Base-by-base conservation (phyloP, 108 stramenopile genomes). In the Cyclotella kingstonii region DNA sequence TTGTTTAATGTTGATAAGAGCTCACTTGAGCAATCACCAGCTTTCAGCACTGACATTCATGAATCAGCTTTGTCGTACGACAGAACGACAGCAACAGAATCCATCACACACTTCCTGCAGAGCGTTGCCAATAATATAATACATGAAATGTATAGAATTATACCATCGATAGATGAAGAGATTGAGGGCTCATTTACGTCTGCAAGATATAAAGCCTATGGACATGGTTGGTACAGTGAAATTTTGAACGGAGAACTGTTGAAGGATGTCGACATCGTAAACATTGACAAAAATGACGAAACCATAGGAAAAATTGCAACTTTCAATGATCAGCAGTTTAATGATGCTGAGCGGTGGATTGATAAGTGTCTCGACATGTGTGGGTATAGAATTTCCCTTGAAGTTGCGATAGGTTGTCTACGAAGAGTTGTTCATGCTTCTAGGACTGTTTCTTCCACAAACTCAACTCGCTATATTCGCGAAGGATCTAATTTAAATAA, bases 351-450 rank as follows among this genome's bases (percentile, higher is more conserved):
- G 34, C 46, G 52, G 10, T 75, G 64, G 53, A 75, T 77, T 25
- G 76, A 77, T 44, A 52, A 47, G 26, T 72, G 70, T 33, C 46
- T 77, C 35, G 70, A 72, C 60, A 12, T 60, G 12, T 77, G 76
- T 46, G 76, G 76, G 17, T 61, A 60, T 30, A 53, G 42, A 0
- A 43, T 48, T 41, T 72, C 76, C 10, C 43, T 77, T 30, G 70
- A 67, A 43, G 76, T 48, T 22, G 70, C 76, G 23, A 58, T 73
- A 18, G 70, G 66, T 45, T 67, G 70, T 28, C 59, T 77, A 3
- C 55, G 70, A n/a, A 44, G 42, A 60, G 46, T 70, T 25, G 55
- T 59, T 4, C 55, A 38, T 44, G 11, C 30, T 22, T 62, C 69
- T 51, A 52, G 39, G 14, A 54, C 10, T 18, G 36, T 25, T 40